Conservation (phyloP, 2,329 filamentous ascomycete species). For the Bipolaris cookei region DNA sequence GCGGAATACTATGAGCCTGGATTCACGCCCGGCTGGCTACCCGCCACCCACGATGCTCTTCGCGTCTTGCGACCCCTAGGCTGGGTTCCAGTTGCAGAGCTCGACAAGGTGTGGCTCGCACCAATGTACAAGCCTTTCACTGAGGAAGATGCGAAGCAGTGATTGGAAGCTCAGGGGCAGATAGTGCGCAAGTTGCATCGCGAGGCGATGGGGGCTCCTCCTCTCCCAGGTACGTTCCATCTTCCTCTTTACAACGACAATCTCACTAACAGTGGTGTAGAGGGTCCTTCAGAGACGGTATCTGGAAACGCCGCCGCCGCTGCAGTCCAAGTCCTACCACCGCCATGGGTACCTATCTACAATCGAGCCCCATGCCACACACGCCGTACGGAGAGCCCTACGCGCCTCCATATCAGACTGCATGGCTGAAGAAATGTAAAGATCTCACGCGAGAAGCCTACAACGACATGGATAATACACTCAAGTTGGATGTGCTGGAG, state of each 20-base stretch:
- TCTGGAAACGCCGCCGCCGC: no score
- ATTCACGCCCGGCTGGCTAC: neutral
- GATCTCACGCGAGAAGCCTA: neutral
- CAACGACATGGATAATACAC: neutral
- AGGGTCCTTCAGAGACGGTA: neutral
- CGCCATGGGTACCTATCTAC: no score
- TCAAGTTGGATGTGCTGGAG: neutral
- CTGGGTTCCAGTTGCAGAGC: neutral
- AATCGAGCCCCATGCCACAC: no score
- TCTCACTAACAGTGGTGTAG: neutral
- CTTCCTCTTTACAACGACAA: no score
- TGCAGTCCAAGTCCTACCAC: neutral
- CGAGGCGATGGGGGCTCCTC: neutral
- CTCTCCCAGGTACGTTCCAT: neutral
- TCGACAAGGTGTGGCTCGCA: conserved; percentile 9
- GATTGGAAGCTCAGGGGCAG: neutral
- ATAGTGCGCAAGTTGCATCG: neutral
- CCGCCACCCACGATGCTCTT: conserved; percentile 9
- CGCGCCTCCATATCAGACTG: neutral
- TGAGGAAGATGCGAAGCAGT: conserved; percentile 9
- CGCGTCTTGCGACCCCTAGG: conserved; percentile 3
- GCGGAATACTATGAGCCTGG: neutral
- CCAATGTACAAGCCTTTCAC: conserved; percentile 12
- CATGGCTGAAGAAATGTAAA: neutral
- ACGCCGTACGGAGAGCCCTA: no score